Conservation (phyloP, 108 stramenopile species). For the Cylindrotheca closterium region DNA sequence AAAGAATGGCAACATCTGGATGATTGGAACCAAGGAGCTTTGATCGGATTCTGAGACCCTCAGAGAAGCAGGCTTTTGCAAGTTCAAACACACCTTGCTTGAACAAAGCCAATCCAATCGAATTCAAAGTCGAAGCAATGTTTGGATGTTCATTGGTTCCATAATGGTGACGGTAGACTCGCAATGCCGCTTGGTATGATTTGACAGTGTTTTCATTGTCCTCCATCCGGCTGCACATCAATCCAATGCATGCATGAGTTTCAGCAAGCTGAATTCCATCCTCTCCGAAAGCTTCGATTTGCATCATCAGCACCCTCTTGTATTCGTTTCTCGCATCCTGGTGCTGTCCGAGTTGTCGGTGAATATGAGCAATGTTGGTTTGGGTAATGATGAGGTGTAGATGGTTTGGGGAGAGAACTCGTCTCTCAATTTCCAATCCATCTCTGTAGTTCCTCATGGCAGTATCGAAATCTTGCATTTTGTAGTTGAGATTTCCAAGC, state of each 20-base stretch:
- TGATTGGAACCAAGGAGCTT: conserved; percentile 43
- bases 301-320: conserved; percentile 41
- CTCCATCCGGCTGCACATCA: conserved; percentile 44
- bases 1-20: conserved; percentile 48
- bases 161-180: conserved; percentile 47
- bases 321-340: conserved; percentile 34
- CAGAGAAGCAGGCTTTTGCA: conserved; percentile 51
- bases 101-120: conserved; percentile 52
- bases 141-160: conserved; percentile 37
- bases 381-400: conserved; percentile 51
- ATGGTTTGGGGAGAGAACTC: conserved; percentile 41
- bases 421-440: conserved; percentile 53
- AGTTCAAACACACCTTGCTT: conserved; percentile 50
- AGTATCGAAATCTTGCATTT: conserved; percentile 40
- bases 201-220: conserved; percentile 47
- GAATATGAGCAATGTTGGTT: conserved; percentile 62
- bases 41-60: conserved; percentile 51
- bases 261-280: conserved; percentile 29
- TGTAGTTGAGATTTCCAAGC: conserved; percentile 58
- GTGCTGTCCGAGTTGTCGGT: conserved; percentile 35
- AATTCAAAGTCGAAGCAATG: conserved; percentile 55
- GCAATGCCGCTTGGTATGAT: conserved; percentile 52
- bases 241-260: conserved; percentile 44
- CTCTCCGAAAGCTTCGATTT: conserved; percentile 12
- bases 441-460: conserved; percentile 47